phyloP scores from a whole-genome alignment of 352 stramenopile genomes.

The Blastocystis sp. region DNA sequence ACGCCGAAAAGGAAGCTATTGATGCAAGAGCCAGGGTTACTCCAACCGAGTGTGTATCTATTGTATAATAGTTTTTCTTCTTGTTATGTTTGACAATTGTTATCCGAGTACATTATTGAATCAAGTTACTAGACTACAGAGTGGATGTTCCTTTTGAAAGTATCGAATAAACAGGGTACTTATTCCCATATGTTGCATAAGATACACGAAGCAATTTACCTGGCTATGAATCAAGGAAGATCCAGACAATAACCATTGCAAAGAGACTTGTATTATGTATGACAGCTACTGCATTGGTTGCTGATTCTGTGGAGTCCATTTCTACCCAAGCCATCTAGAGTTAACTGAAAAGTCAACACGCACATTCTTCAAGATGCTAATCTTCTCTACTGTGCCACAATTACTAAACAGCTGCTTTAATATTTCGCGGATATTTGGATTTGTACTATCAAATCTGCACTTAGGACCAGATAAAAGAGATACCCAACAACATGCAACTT shows the following conservation, averaged over 20 bases:
- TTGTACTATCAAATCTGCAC: neutral
- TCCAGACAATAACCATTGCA: neutral
- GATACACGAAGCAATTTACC: slow-evolving; percentile 51
- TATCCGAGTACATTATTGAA: too few species aligned
- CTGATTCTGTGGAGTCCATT: slow-evolving; percentile 23
- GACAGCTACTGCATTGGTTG: slow-evolving; percentile 12
- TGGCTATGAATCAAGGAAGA: neutral
- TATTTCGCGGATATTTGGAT: slow-evolving; percentile 24
- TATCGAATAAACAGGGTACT: neutral
- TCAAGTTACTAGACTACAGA: neutral
- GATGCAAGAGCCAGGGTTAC: neutral
- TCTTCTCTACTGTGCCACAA: neutral
- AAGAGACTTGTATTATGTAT: slow-evolving; percentile 44
- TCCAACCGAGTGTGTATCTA: neutral
- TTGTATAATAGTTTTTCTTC: neutral
- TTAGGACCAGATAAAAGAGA: neutral
- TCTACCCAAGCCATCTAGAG: slow-evolving; percentile 57
- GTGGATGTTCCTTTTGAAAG: neutral
- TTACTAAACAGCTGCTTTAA: slow-evolving; percentile 8
- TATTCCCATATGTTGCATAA: slow-evolving; percentile 55
- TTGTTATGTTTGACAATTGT: neutral
- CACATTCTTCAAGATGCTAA: slow-evolving; percentile 56
- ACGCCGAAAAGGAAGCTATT: slow-evolving; percentile 9
- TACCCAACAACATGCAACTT: slow-evolving; percentile 55
- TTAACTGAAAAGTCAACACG: neutral